Conservation (phyloP, 331 rosid genomes). For the Malus hybrid region DNA sequence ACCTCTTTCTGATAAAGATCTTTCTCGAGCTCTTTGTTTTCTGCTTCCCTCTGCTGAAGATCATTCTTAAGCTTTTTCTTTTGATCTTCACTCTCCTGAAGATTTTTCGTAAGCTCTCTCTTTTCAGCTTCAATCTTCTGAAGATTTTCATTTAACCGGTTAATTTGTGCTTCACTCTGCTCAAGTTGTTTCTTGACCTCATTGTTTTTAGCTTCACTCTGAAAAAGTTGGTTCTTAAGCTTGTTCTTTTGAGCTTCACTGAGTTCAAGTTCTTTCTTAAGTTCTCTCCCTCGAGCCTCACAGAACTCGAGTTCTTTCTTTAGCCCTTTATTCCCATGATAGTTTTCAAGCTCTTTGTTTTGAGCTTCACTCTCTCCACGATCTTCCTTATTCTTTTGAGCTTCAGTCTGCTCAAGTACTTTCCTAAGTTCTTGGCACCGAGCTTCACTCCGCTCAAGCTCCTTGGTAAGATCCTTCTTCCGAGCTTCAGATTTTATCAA, state of each 20-base stretch:
- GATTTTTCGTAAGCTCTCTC: slow-evolving; percentile 26
- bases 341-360: background rate
- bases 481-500: too few relatives aligned
- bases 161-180: background rate
- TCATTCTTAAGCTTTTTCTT: background rate
- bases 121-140: slow-evolving; percentile 20
- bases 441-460: slow-evolving; percentile 11
- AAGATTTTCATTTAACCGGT: background rate
- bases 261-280: too few relatives aligned
- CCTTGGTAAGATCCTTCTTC: slow-evolving; percentile 18
- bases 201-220: slow-evolving; percentile 24
- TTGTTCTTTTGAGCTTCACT: too few relatives aligned
- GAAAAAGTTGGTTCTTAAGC: background rate
- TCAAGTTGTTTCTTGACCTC: background rate
- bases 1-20: slow-evolving; percentile 30
- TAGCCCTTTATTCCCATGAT: background rate
- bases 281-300: background rate
- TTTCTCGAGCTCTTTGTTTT: slow-evolving; percentile 19
- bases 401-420: slow-evolving; percentile 17
- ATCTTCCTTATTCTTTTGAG: background rate
- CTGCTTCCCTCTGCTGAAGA: background rate
- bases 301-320: background rate
- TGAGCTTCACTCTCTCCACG: too few relatives aligned
- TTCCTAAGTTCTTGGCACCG: slow-evolving; percentile 16
- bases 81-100: background rate